These are phyloP conservation scores for Pseudozyma flocculosa DNA, from an alignment of 1,284 basidiomycete genomes.

Conservation along the genomic window DNA sequence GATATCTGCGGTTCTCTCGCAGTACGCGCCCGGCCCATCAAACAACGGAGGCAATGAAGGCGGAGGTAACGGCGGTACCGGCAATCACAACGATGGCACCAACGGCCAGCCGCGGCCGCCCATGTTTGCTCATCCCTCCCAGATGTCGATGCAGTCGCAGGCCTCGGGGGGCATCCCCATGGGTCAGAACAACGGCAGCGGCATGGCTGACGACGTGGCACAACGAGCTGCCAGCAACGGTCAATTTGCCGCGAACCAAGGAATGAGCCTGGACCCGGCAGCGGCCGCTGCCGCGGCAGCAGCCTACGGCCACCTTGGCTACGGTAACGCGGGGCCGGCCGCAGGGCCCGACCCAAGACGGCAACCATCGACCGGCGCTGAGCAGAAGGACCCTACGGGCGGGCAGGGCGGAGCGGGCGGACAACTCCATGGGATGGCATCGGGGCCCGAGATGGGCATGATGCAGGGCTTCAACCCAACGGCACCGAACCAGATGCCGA, in stretches of 20 bases:
- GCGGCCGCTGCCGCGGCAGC: slow-evolving; percentile 35
- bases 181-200: background rate
- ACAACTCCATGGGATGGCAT: too few species aligned
- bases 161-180: background rate
- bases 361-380: too few species aligned
- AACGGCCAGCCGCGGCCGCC: slow-evolving; percentile 10
- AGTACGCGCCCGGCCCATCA: too few species aligned
- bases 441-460: background rate
- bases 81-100: background rate
- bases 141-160: slow-evolving; percentile 27
- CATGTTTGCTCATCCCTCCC: slow-evolving; percentile 15
- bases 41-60: too few species aligned
- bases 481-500: background rate
- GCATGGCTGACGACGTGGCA: slow-evolving; percentile 8
- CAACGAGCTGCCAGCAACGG: slow-evolving; percentile 7
- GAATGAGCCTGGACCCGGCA: slow-evolving; percentile 16
- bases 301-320: slow-evolving; percentile 36
- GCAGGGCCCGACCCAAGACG: too few species aligned
- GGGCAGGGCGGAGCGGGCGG: too few species aligned
- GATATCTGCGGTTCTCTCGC: too few species aligned
- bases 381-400: too few species aligned
- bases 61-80: slow-evolving; percentile 21
- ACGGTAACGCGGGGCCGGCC: slow-evolving; percentile 3
- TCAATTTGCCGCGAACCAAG: slow-evolving; percentile 9
- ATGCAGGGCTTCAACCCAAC: background rate